phyloP scores from a whole-genome alignment of 1,139 yeast species.

The Meyerozyma elateridarum region DNA sequence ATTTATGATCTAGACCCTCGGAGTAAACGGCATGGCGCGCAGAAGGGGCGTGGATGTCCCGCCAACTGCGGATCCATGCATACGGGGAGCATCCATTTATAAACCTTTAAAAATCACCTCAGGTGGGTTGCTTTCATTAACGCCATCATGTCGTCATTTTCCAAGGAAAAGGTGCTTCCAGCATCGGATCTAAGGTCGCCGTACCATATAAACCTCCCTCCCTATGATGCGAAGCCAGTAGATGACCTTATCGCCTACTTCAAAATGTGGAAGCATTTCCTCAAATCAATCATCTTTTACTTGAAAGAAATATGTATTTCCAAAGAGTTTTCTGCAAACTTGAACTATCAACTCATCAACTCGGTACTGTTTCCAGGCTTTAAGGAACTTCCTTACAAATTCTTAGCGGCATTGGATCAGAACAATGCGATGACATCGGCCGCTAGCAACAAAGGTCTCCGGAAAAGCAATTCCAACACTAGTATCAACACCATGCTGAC shows the following conservation, averaged over 20 bases:
- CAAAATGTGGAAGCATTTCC: conserved; percentile 65
- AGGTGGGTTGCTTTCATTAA: background rate
- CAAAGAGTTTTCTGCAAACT: conserved; percentile 64
- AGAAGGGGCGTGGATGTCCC: conserved; percentile 5
- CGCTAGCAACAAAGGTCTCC: background rate
- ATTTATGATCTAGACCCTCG: too few species aligned
- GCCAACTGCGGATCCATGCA: conserved; percentile 1
- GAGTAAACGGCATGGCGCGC: conserved; percentile 3
- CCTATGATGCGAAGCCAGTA: conserved; percentile 40
- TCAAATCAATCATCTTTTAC: conserved; percentile 58
- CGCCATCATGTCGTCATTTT: conserved; percentile 11
- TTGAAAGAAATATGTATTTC: conserved; percentile 59
- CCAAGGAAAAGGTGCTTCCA: conserved; percentile 33
- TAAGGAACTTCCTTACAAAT: conserved; percentile 27
- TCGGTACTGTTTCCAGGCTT: conserved; percentile 56
- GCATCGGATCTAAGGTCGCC: conserved; percentile 35
- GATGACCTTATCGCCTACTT: conserved; percentile 53
- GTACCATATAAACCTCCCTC: conserved; percentile 36
- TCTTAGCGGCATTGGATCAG: conserved; percentile 1
- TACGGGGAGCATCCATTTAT: conserved; percentile 1
- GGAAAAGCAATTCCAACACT: conserved; percentile 4
- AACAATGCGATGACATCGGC: background rate
- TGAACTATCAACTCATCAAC: conserved; percentile 57
- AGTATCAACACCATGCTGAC: conserved; percentile 3
- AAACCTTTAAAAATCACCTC: background rate